Evolutionary conservation across 2,329 filamentous ascomycete genomes (phyloP).

Genomic region (Huntiella moniliformis): DNA sequence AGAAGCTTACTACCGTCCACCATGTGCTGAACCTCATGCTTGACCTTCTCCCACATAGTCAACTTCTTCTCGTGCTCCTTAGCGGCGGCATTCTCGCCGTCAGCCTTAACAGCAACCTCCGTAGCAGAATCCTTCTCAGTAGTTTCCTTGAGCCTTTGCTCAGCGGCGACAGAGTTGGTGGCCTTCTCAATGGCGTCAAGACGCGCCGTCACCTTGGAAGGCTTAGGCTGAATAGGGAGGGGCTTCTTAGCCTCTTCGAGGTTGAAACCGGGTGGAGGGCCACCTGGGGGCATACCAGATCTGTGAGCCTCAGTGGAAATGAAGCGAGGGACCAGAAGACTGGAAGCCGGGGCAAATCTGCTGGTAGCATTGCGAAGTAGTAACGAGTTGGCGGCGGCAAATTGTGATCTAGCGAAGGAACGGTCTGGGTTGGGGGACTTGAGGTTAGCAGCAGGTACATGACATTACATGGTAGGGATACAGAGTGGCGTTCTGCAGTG

Average conservation of each 20-base stretch:
- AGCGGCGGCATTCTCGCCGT: slow-evolving; percentile 28
- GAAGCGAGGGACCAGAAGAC: slow-evolving; percentile 34
- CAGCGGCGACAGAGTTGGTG: slow-evolving; percentile 10
- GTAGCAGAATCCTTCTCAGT: slow-evolving; percentile 14
- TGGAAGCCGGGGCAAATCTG: slow-evolving; percentile 30
- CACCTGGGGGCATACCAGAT: slow-evolving; percentile 30
- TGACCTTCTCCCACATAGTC: slow-evolving; percentile 79
- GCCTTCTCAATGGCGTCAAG: slow-evolving; percentile 19
- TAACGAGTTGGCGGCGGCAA: slow-evolving; percentile 10
- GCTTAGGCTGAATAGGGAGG: slow-evolving; percentile 29
- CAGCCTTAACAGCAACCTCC: slow-evolving; percentile 20
- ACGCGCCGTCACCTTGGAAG: slow-evolving; percentile 5
- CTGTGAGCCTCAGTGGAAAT: slow-evolving; percentile 42
- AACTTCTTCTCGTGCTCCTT: slow-evolving; percentile 66
- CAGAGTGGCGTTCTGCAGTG: not conserved
- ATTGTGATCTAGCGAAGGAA: slow-evolving; percentile 11
- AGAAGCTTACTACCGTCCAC: slow-evolving; percentile 97
- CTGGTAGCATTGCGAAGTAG: slow-evolving; percentile 10
- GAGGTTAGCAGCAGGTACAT: not conserved
- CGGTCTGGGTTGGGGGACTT: slow-evolving; percentile 8
- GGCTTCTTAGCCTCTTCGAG: slow-evolving; percentile 79
- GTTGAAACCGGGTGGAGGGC: slow-evolving; percentile 79
- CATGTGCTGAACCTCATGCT: slow-evolving; percentile 85
- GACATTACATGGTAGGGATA: not conserved
- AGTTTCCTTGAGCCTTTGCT: slow-evolving; percentile 15